phyloP scores from a whole-genome alignment of 495 filamentous ascomycete genomes.

The Xylaria grammica region DNA sequence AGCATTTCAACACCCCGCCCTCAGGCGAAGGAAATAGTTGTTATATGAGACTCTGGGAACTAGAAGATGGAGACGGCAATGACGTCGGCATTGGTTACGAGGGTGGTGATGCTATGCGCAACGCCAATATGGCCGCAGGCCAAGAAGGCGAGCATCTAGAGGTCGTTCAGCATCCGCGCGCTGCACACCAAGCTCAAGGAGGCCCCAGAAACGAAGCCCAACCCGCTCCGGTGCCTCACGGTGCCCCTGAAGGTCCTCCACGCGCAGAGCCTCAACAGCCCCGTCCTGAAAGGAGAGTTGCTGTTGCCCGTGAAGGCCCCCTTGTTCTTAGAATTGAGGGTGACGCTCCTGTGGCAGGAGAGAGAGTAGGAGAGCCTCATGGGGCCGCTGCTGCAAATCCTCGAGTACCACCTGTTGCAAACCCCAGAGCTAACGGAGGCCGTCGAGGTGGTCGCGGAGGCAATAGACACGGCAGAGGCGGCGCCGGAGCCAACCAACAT shows the following conservation, averaged over 20 bases:
- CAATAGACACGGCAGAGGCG: slow-evolving; percentile 32
- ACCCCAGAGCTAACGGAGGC: slow-evolving; percentile 19
- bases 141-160: slow-evolving; percentile 30
- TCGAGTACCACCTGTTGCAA: slow-evolving; percentile 14
- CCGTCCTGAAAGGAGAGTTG: slow-evolving; percentile 36
- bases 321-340: slow-evolving; percentile 58
- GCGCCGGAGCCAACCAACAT: slow-evolving; percentile 28
- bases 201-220: slow-evolving; percentile 26
- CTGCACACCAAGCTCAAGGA: slow-evolving; percentile 23
- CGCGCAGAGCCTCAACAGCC: slow-evolving; percentile 31
- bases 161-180: slow-evolving; percentile 23
- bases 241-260: no score
- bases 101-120: slow-evolving; percentile 42
- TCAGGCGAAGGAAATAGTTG: slow-evolving; percentile 62
- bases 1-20: slow-evolving; percentile 75
- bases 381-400: slow-evolving; percentile 30
- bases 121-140: slow-evolving; percentile 18
- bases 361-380: slow-evolving; percentile 28
- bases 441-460: slow-evolving; percentile 29
- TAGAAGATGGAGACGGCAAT: slow-evolving; percentile 81
- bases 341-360: slow-evolving; percentile 27
- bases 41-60: slow-evolving; percentile 86
- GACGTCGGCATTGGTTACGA: slow-evolving; percentile 60
- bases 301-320: slow-evolving; percentile 57
- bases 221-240: slow-evolving; percentile 19